These are phyloP conservation scores for bread wheat (Triticum aestivum) DNA, from an alignment of 176 grass and related monocot genomes.

Conservation along the genomic window IWGSC_CS_RefSeq_v2.1 NC_057807.1:413773712-413774211, in stretches of 20 bases:
- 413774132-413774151: not conserved
- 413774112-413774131: constrained; percentile 29
- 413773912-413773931: constrained; percentile 3
- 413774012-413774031: constrained; percentile 6
- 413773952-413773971: constrained; percentile 52
- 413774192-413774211: constrained; percentile 91
- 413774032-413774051: constrained; percentile 55
- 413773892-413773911: constrained; percentile 37
- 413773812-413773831: constrained; percentile 31
- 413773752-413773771: not conserved
- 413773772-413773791: not conserved
- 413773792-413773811: constrained; percentile 29
- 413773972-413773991: constrained; percentile 47
- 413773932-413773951: not conserved
- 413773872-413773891: not conserved
- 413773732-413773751: too few species aligned
- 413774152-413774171: not conserved
- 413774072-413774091: constrained; percentile 83
- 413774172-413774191: not conserved
- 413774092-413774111: constrained; percentile 94
- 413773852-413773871: constrained; percentile 73
- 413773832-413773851: constrained; percentile 41
- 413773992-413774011: constrained; percentile 32
- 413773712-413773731: not conserved
- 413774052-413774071: constrained; percentile 83